Evolutionary conservation across 2,329 filamentous ascomycete species (phyloP), one percentile per base, ranked within the genome.

Genomic region (Diplodia sapinea): DNA sequence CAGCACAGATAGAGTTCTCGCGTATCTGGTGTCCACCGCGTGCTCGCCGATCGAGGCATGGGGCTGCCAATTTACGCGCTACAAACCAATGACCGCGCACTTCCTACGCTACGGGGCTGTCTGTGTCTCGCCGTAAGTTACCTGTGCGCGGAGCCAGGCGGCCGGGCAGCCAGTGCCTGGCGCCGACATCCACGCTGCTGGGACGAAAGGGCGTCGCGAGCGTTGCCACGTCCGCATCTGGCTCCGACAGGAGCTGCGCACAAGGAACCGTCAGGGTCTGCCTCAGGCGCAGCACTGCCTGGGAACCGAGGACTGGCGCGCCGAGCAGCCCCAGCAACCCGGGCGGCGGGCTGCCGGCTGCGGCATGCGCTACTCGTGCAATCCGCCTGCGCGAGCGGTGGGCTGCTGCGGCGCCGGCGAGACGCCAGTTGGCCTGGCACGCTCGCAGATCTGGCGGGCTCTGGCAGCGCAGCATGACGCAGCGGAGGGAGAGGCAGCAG

Each of bases 1-100:
- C 43, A 52, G 47, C 5, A 31, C 59, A 63, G 59, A 63, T 63
- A 63, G 47, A 63, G 59, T 63, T 63, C 59, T 63, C 59, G 59
- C 59, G 59, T 63, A 63, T 63, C 59, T 47, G 12, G 40, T 59
- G 38, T 26, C n/a, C 33, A 33, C 54, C 33, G 54, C 31, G 31
- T 17, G 55, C 57, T 17, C 23, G 40, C 26, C 23, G 57, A 49
- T 50, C 57, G 52, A 20, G 50, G 20, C n/a, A 2, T 23, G 54
- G 54, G 15, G 52, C 33, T 29, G 55, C 36, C 23, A 49, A 33
- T 62, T 29, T 49, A 49, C 38, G 40, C 56, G 9, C 56, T 31
- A 49, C 40, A 61, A 40, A 43, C 57, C 57, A 50, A 57, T 57
- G 54, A 9, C 20, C 40, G 15, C 40, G 40, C 36, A 11, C 40